A percentile compares a stretch with the other conserved stretches of the same genome.
Evolutionary conservation across 768 basidiomycete genomes (phyloP).

Genomic region (Trametes sanguinea): DNA sequence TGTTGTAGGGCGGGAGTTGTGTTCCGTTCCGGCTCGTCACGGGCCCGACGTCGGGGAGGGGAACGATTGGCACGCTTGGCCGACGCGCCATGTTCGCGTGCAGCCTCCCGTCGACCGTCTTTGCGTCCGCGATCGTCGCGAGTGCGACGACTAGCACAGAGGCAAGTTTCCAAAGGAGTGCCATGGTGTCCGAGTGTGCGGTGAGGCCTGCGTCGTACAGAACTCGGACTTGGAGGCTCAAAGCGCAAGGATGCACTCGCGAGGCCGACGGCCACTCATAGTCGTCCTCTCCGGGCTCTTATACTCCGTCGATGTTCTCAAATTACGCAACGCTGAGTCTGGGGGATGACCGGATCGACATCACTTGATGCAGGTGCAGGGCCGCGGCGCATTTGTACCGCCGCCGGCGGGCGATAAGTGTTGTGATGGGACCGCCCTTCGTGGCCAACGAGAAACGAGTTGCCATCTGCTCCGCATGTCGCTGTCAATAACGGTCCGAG

Average conservation of each 20-base stretch:
- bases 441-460: slow-evolving; percentile 3
- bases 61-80: slow-evolving; percentile 26
- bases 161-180: slow-evolving; percentile 13
- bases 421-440: slow-evolving; percentile 9
- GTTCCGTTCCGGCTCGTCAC: slow-evolving; percentile 31
- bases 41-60: slow-evolving; percentile 18
- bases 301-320: neutral
- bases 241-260: neutral
- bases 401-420: neutral
- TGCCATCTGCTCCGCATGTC: slow-evolving; percentile 5
- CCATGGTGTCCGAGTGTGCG: slow-evolving; percentile 7
- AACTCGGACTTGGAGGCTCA: neutral
- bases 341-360: neutral
- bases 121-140: slow-evolving; percentile 15
- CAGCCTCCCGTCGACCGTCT: slow-evolving; percentile 25
- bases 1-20: slow-evolving; percentile 34
- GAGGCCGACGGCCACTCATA: no score
- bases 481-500: slow-evolving; percentile 8
- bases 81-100: slow-evolving; percentile 26
- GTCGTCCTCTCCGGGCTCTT: no score
- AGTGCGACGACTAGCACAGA: slow-evolving; percentile 14
- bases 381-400: neutral
- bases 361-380: neutral
- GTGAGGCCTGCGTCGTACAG: neutral
- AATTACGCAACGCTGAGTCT: no score